phyloP scores from a whole-genome alignment of 2,329 filamentous ascomycete genomes.

The Botrytis tulipae region DNA sequence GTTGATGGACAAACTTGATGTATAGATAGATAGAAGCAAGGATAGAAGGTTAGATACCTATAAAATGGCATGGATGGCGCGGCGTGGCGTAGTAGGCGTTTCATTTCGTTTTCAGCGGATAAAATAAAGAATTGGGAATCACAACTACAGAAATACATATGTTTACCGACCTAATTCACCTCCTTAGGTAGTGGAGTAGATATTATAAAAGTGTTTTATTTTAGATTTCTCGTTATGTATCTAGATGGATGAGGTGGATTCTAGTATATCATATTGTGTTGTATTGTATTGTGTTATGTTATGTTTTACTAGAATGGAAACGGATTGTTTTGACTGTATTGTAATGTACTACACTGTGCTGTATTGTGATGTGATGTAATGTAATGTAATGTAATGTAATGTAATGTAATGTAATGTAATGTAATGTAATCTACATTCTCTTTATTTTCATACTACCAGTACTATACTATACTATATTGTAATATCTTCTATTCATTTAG shows the following conservation, averaged over 20 bases:
- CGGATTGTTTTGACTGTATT: too few species aligned
- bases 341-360: too few species aligned
- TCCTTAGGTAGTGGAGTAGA: background rate
- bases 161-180: background rate
- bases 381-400: too few species aligned
- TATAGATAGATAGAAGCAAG: background rate
- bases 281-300: background rate
- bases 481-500: too few species aligned
- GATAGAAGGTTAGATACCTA: background rate
- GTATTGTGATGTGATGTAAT: too few species aligned
- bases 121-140: background rate
- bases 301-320: too few species aligned
- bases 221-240: background rate
- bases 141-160: background rate
- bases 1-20: background rate
- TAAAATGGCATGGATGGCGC: background rate
- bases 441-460: background rate
- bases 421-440: too few species aligned
- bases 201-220: background rate
- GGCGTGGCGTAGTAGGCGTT: slow-evolving; percentile 3
- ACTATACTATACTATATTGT: too few species aligned
- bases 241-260: background rate
- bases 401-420: too few species aligned
- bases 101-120: background rate
- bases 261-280: background rate